Evolutionary conservation across 2,329 filamentous ascomycete species (phyloP), one percentile per base, ranked within the genome.

Genomic region (Juglanconis oblonga): DNA sequence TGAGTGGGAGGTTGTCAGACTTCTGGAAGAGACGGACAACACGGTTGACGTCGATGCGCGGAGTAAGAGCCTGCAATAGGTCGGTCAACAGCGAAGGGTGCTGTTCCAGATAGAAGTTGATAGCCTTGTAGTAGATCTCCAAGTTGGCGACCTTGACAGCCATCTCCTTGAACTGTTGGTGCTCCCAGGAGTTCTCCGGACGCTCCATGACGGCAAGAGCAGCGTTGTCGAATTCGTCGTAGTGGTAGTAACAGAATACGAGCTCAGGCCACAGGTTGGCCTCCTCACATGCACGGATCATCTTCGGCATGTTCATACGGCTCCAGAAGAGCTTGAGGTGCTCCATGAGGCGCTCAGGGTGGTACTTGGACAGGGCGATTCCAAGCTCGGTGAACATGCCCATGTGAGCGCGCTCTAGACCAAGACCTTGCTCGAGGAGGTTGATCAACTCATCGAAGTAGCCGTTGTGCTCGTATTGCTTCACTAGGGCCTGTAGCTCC

Each of bases 21-120:
- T 96, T 96, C 79, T 97, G 88, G 79, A 99, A 99, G 86, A 99
- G 96, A 75, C 92, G 91, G 64, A 99, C 95, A n/a, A 99, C 95
- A 63, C 96, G 92, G 81, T 97, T 98, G 71, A 98, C 95, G 67
- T 99, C 95, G 66, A 99, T 94, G 62, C 95, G 90, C 51, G 93
- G 77, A n/a, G 95, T 97, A 64, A 99, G 81, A 10, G 86, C 90
- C 72, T 97, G 93, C 58, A 99, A 84, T 36, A 99, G 85, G 72
- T 99, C 95, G n/a, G 95, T 99, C 65, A 99, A 80, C 50, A 99
- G 84, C 11, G 94, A 91, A 38, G 95, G 95, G 74, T 99, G 95
- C 77, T 99, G 92, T 78, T 98, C 92, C 45, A 99, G 86, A 76
- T 98, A 98, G 78, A 97, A 97, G 80, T 94, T 96, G 72, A 98